Percentiles rank a stretch among this genome's conserved stretches.
Evolutionary conservation across 495 filamentous ascomycete genomes (phyloP).

Genomic region (Penicillium pulvis): DNA sequence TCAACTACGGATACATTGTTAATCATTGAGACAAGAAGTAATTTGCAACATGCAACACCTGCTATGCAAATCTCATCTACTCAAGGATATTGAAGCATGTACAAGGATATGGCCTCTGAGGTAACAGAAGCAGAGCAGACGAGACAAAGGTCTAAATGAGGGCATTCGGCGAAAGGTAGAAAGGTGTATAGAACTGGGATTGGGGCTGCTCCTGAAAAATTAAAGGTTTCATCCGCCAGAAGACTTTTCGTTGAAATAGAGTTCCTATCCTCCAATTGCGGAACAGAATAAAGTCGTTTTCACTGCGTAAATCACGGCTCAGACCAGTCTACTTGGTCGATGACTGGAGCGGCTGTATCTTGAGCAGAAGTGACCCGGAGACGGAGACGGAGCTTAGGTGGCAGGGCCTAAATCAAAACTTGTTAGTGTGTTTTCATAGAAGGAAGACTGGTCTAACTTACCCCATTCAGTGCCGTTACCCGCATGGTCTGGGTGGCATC

Average conservation of each 20-base stretch:
- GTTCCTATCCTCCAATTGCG: not conserved
- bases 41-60: conserved; percentile 19
- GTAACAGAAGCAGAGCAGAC: conserved; percentile 2
- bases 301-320: conserved; percentile 58
- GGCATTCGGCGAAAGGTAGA: conserved; percentile 13
- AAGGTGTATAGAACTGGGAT: conserved; percentile 22
- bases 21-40: not conserved
- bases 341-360: conserved; percentile 66
- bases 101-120: conserved; percentile 20
- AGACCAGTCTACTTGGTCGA: conserved; percentile 95
- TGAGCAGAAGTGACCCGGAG: conserved; percentile 81
- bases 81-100: conserved; percentile 24
- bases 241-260: conserved; percentile 16
- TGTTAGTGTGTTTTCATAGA: conserved; percentile 5
- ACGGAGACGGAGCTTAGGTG: conserved; percentile 74
- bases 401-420: conserved; percentile 51
- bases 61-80: conserved; percentile 15
- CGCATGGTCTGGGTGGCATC: conserved; percentile 91
- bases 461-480: conserved; percentile 78
- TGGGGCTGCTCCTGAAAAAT: conserved; percentile 22
- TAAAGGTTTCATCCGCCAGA: conserved; percentile 21
- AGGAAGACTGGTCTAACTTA: conserved; percentile 52
- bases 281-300: not conserved
- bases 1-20: not conserved
- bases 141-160: conserved; percentile 11